A percentile compares a stretch with the other conserved stretches of the same genome.
Evolutionary conservation across 495 filamentous ascomycete species (phyloP).

Genomic region (Penicillium subrubescens): DNA sequence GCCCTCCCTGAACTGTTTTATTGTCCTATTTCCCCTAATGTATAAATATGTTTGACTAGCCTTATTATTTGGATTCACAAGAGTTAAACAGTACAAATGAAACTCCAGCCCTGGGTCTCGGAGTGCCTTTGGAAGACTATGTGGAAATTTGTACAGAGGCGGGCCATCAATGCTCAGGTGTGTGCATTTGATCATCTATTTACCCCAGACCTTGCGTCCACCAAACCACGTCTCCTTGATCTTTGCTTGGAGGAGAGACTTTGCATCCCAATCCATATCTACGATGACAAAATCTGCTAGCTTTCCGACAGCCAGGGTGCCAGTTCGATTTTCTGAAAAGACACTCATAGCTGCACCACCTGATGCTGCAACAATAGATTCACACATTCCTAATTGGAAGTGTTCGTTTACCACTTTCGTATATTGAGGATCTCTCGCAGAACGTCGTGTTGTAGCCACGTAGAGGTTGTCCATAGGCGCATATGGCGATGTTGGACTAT

Average conservation of each 20-base stretch:
- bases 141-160: too few species aligned
- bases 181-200: background rate
- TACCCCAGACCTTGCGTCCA: background rate
- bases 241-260: background rate
- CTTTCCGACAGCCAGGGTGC: background rate
- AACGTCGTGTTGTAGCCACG: background rate
- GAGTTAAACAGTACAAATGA: background rate
- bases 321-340: background rate
- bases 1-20: too few species aligned
- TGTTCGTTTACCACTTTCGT: background rate
- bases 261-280: background rate
- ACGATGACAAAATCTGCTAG: background rate
- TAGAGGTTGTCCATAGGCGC: background rate
- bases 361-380: background rate
- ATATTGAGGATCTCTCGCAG: background rate
- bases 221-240: background rate
- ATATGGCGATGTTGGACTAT: slow-evolving; percentile 42
- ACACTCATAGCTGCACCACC: background rate
- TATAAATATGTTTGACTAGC: too few species aligned
- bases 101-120: background rate
- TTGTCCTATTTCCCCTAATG: too few species aligned
- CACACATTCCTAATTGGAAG: background rate
- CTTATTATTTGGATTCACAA: too few species aligned
- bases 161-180: too few species aligned
- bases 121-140: too few species aligned